Conservation (phyloP, 495 filamentous ascomycete genomes). For the Talaromyces borbonicus region DNA sequence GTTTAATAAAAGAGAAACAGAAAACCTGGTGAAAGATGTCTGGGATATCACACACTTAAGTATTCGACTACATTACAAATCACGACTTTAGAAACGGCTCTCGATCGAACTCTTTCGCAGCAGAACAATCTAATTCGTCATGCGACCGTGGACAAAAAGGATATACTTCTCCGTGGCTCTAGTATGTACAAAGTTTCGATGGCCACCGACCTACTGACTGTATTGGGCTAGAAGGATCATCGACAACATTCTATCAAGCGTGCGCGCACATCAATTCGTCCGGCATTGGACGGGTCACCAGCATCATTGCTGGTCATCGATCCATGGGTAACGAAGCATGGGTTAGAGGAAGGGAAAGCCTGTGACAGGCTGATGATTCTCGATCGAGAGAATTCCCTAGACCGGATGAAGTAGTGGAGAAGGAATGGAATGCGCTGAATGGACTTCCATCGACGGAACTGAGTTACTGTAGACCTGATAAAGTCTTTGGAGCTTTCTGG, state of each 20-base stretch:
- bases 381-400: slow-evolving; percentile 2
- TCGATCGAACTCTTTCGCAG: not conserved
- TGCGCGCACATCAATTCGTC: no score
- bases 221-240: no score
- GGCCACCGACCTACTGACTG: no score
- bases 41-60: not conserved
- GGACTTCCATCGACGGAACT: no score
- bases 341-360: not conserved
- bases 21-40: no score
- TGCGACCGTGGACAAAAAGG: not conserved
- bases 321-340: not conserved
- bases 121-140: not conserved
- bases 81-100: no score
- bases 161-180: slow-evolving; percentile 1
- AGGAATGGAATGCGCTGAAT: not conserved
- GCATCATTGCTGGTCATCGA: slow-evolving; percentile 1
- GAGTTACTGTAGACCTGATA: no score
- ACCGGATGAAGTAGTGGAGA: not conserved
- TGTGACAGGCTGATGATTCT: not conserved
- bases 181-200: no score
- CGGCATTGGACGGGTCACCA: not conserved
- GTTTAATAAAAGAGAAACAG: no score
- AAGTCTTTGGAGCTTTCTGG: no score
- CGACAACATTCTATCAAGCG: no score
- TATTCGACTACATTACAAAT: no score